Evolutionary conservation across 2,329 filamentous ascomycete genomes (phyloP), one percentile per base, ranked within the genome.

Genomic region (Byssothecium circinans): DNA sequence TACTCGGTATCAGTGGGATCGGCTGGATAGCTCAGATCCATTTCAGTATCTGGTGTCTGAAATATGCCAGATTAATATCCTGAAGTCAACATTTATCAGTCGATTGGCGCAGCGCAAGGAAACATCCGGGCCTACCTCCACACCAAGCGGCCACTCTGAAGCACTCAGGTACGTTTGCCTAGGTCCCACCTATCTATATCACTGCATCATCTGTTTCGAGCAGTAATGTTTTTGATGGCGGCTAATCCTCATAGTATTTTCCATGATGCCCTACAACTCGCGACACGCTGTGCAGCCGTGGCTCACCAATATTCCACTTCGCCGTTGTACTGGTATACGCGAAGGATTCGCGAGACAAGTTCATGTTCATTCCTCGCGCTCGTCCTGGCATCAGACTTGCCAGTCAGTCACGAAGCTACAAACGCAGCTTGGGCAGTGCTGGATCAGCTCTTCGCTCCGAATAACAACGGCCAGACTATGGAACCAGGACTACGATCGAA

Each of bases 321-420:
- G 14, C 49, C 52, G 1, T 57, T 52, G 23, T 46, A 47, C 17
- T 61, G 58, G 58, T 61, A 57, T 29, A 54, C 48, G 3, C 50
- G 50, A 25, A 46, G 48, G 25, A 34, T 57, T 8, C 33, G 51
- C 18, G 58, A 61, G 14, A 41, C 47, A 15, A 56, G 56, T 36
- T 50, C 58, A 17, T 51, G 48, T 25, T 53, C 56, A 2, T 61
- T 57, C 40, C 35, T 61, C 3, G 47, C 48, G 3, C 20, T 61
- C 3, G 41, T 39, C 10, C 40, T 61, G 1, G 46, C 54, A 4
- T 57, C 50, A 2, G 43, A 43, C 12, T 19, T 47, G 3, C 41
- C 41, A 2, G 22, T 54, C n/a, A 49, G 49, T 25, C 19, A 45
- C 29, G 46, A 54, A 38, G 45, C 51, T 23, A 35, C 41, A 8